Percentiles rank a stretch among this genome's conserved stretches.
phyloP scores from a whole-genome alignment of 176 grass and related monocot genomes.

The Tuctoria greenei region DNA sequence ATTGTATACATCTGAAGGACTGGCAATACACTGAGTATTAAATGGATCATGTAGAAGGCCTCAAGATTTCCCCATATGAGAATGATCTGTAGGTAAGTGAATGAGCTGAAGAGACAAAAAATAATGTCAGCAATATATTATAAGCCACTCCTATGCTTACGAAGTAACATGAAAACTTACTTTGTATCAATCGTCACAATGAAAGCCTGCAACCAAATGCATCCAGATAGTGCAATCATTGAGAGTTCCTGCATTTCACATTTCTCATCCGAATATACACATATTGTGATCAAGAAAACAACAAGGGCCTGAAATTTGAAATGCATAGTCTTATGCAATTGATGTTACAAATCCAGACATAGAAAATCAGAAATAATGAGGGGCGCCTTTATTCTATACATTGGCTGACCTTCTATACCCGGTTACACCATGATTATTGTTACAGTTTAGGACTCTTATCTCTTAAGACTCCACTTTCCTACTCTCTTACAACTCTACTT shows the following conservation, averaged over 20 bases:
- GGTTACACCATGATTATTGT: too few relatives aligned
- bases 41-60: conserved; percentile 84
- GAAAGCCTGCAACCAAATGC: conserved; percentile 96
- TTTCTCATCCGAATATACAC: conserved; percentile 73
- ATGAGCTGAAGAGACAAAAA: conserved; percentile 56
- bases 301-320: conserved; percentile 62
- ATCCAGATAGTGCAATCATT: conserved; percentile 88
- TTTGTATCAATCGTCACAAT: conserved; percentile 81
- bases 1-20: conserved; percentile 66
- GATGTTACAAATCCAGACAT: too few relatives aligned
- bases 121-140: conserved; percentile 9
- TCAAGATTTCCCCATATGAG: conserved; percentile 88
- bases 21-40: conserved; percentile 58
- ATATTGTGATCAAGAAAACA: conserved; percentile 64
- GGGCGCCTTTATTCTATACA: too few relatives aligned
- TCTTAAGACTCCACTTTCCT: too few relatives aligned
- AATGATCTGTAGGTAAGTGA: conserved; percentile 63
- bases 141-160: neutral
- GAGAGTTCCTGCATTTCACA: conserved; percentile 82
- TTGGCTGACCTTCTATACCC: too few relatives aligned
- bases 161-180: conserved; percentile 40
- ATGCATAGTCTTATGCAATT: neutral
- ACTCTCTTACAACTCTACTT: too few relatives aligned
- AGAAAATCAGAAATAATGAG: too few relatives aligned
- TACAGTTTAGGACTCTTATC: too few relatives aligned